Conservation (phyloP, 2,329 filamentous ascomycete species). For the Periconia sp. region DNA sequence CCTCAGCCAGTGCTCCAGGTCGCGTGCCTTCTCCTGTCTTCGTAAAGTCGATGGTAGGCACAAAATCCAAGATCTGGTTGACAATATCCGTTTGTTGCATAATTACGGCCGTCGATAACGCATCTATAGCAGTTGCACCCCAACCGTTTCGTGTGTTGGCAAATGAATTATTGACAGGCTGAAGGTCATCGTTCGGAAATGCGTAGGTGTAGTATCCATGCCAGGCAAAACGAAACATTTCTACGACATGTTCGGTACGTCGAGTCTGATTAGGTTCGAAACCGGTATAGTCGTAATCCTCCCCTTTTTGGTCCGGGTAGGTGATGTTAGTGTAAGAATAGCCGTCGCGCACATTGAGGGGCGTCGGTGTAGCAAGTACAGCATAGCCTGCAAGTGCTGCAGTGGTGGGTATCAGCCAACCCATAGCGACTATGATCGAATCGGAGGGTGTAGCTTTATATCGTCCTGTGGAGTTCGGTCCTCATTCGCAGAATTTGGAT, state of each 20-base stretch:
- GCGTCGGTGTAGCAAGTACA: neutral
- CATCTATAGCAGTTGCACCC: constrained; percentile 53
- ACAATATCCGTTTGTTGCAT: constrained; percentile 60
- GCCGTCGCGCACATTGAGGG: constrained; percentile 1
- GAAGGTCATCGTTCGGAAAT: constrained; percentile 35
- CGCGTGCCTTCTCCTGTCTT: constrained; percentile 23
- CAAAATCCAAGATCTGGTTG: constrained; percentile 53
- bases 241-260: constrained; percentile 21
- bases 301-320: constrained; percentile 20
- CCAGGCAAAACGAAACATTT: constrained; percentile 37
- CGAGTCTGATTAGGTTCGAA: constrained; percentile 16
- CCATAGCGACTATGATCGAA: neutral
- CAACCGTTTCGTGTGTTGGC: constrained; percentile 45
- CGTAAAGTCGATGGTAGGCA: constrained; percentile 56
- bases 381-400: neutral
- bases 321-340: constrained; percentile 7
- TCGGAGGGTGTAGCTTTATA: too few relatives aligned
- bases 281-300: constrained; percentile 19
- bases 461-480: too few relatives aligned
- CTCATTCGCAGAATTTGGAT: too few relatives aligned
- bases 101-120: constrained; percentile 62
- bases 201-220: constrained; percentile 36
- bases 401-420: neutral
- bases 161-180: constrained; percentile 29
- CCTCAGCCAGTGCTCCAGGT: constrained; percentile 32